Base-by-base conservation (phyloP, 1,139 yeast species). In the Scheffersomyces illinoinensis region DNA sequence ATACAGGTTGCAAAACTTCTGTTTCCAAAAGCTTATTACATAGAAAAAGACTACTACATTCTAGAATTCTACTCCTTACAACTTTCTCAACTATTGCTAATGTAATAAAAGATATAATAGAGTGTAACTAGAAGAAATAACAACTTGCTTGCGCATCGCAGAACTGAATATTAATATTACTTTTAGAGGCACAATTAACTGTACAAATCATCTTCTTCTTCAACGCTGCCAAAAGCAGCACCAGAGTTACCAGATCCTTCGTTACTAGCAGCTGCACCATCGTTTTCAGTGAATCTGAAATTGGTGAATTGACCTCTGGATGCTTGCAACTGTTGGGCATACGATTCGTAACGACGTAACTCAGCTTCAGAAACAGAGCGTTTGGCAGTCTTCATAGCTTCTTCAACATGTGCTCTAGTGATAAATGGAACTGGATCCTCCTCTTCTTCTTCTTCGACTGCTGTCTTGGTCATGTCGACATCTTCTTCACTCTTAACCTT, bases 371-470 rank as follows among this genome's bases (percentile, higher is more conserved):
- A 89, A 59, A 96, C 99, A 58, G 98, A 93, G 71, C 98, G 91
- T 78, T 93, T 90, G 58, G 99, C 99, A 1, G 98, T 93, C 87
- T 93, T 93, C 99, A 96, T 96, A 56, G 99, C 99, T 81, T 95
- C 99, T 77, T 96, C 97, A 71, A 96, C 92, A 76, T 93, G 97
- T 57, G 89, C 89, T 72, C 91, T 90, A 50, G 97, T 91, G 71
- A 96, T 95, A 76, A 77, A 96, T 69, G 99, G 99, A 68, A 96
- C 99, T 51, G 97, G 95, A 72, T 95, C 98, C 69, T 85, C 91
- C 67, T 83, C 90, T 72, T 85, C 89, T 62, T 83, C 90, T 64
- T 85, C 89, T 56, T 74, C 84, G 54, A 70, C 82, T 49, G 67
- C 73, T 46, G 61, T 66, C 2, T 61, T 59, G 19, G 57, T 57